These are phyloP conservation scores for Sugiyamaella paludigena DNA, from an alignment of 1,139 yeast genomes.

Conservation along the genomic window DNA sequence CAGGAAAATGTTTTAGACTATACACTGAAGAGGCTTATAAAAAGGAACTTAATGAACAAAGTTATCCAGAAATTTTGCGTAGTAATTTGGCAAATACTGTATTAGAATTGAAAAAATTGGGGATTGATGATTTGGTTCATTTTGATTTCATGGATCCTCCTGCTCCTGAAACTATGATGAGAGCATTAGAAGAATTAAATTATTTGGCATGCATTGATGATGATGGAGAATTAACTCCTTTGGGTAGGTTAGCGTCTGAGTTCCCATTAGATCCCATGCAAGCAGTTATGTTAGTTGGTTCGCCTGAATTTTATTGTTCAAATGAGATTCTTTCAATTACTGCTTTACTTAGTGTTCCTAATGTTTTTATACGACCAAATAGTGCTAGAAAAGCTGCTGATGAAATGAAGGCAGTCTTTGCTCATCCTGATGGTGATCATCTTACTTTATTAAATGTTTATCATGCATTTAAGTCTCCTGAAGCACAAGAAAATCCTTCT, in stretches of 20 bases:
- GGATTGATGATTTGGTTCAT: slow-evolving; percentile 93
- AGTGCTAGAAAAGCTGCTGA: slow-evolving; percentile 88
- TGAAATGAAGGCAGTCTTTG: slow-evolving; percentile 82
- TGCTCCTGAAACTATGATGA: slow-evolving; percentile 99
- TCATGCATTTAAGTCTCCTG: slow-evolving; percentile 70
- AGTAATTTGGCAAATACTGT: slow-evolving; percentile 91
- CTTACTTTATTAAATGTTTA: slow-evolving; percentile 84
- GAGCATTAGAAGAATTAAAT: slow-evolving; percentile 93
- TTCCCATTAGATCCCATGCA: slow-evolving; percentile 96
- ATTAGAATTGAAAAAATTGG: slow-evolving; percentile 85
- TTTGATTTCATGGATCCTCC: slow-evolving; percentile 99
- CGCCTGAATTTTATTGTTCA: slow-evolving; percentile 82
- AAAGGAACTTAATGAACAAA: slow-evolving; percentile 89
- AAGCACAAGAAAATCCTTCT: slow-evolving; percentile 50
- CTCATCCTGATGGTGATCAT: slow-evolving; percentile 96
- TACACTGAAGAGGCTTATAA: slow-evolving; percentile 97
- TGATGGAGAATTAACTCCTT: slow-evolving; percentile 83
- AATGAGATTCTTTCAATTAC: slow-evolving; percentile 86
- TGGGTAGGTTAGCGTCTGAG: slow-evolving; percentile 86
- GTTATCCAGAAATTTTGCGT: slow-evolving; percentile 92
- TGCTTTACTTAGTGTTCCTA: slow-evolving; percentile 89
- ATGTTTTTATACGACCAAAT: slow-evolving; percentile 90
- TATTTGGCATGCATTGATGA: slow-evolving; percentile 87
- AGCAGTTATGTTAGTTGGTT: slow-evolving; percentile 87
- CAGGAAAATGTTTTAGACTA: slow-evolving; percentile 94